Base-by-base conservation (phyloP, 768 basidiomycete species). In the Cystobasidiopsis lactophilus region DNA sequence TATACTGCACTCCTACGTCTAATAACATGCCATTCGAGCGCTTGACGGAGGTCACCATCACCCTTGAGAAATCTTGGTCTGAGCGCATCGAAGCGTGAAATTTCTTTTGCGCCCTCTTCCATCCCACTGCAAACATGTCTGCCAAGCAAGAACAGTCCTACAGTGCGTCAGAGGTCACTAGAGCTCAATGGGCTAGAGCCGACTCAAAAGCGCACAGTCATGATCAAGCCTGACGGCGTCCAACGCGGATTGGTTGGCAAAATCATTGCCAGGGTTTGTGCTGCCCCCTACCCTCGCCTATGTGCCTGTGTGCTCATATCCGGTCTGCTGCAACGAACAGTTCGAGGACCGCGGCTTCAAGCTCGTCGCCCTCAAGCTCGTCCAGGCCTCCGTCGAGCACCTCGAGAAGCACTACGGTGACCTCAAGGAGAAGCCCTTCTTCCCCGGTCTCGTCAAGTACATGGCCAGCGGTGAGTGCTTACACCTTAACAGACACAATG, bases 291-390 rank as follows among this genome's bases (percentile, higher is more conserved):
- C 43, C 3, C 10, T 21, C 27, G 43, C 38, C 1, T 5, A 19
- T 37, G n/a, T 19, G 44, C 1, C 14, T 33, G 24, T 30, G 24
- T 3, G 29, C 24, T 39, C 39, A 19, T 23, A 2, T 14, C 19
- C 5, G 5, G 29, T 38, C n/a, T n/a, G n/a, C n/a, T n/a, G n/a
- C n/a, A n/a, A n/a, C n/a, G n/a, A n/a, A n/a, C 77, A 91, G 63
- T 96, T 98, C 70, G 93, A 98, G 77, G 78, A 82, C 73, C 85
- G 91, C 61, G 93, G 93, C 60, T 98, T 78, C 79, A 93, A 95
- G 75, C 80, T 96, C 67, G 73, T 81, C 66, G 91, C 91, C 55
- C 73, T 95, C 66, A 95, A 98, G 74, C 74, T 95, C 66, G 78
- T 78, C 57, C 77, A 79, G 43, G 74, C 93, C 40, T 74, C 79